phyloP scores from a whole-genome alignment of 2,329 filamentous ascomycete genomes.

The Aspergillus proliferans region DNA sequence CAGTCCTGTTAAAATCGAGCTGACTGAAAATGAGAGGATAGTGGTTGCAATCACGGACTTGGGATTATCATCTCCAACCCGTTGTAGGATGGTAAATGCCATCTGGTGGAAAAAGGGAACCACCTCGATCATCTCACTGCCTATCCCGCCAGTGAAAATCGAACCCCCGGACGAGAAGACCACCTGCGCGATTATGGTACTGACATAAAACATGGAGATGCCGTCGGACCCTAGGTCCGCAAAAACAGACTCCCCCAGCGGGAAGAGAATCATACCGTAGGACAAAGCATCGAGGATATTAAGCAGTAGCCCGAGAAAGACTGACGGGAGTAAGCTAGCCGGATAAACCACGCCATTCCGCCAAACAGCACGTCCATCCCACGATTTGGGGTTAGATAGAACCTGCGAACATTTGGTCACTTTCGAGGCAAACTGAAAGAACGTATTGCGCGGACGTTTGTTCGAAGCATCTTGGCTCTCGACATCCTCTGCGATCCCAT shows the following conservation, averaged over 20 bases:
- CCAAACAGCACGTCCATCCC: conserved; percentile 64
- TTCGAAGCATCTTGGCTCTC: conserved; percentile 19
- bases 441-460: conserved; percentile 7
- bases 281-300: conserved; percentile 93
- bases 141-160: conserved; percentile 82
- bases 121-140: conserved; percentile 97
- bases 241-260: conserved; percentile 80
- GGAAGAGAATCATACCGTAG: conserved; percentile 95
- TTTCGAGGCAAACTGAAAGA: conserved; percentile 14
- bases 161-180: conserved; percentile 80
- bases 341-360: conserved; percentile 60
- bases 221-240: conserved; percentile 81
- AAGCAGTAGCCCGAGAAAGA: conserved; percentile 78
- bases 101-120: conserved; percentile 99
- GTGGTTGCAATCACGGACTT: conserved; percentile 89
- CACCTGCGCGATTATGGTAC: conserved; percentile 88
- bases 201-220: conserved; percentile 98
- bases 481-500: conserved; percentile 28
- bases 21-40: conserved; percentile 83
- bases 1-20: conserved; percentile 80
- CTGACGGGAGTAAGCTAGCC: conserved; percentile 69
- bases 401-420: conserved; percentile 22
- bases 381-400: conserved; percentile 59
- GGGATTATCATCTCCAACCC: conserved; percentile 71
- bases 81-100: conserved; percentile 76